Evolutionary conservation across 805 yeast species (phyloP), one percentile per base, ranked within the genome.

Genomic region (Hanseniaspora lindneri): DNA sequence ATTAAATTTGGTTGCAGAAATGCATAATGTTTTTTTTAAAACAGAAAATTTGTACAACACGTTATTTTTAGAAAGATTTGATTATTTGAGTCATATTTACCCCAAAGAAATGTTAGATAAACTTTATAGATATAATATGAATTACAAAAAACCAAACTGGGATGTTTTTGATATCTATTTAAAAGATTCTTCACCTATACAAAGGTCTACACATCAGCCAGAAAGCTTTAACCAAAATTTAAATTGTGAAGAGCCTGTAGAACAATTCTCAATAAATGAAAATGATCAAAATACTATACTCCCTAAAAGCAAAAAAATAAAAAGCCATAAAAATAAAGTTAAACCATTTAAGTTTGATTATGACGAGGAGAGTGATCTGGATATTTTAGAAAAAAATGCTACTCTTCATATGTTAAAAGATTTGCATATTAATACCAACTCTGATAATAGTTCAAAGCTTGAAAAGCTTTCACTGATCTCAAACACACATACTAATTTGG

Each of bases 271-370:
- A n/a, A n/a, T n/a, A n/a, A n/a, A n/a, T n/a, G n/a, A n/a, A n/a
- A n/a, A n/a, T n/a, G n/a, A 27, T 27, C 29, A 27, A 11, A 8
- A 27, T 11, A 27, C 11, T 70, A 94, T 77, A 52, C 89, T 80
- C 65, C 86, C 95, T 57, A 86, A 87, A 60, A 80, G 80, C 88
- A 92, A 72, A 59, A 69, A 74, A 68, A 83, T 85, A 61, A 85
- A 79, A 67, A 86, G 95, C 67, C 86, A 27, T 11, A 27, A 27
- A 27, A 27, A 11, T 11, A 27, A 27, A 27, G 11, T 27, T 8
- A 27, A 27, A 27, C 10, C 29, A 27, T 27, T 27, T 27, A 9
- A 11, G 8, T 27, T 27, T 11, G 29, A 27, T 27, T 8, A 27
- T 9, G 29, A 11, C 11, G 29, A 27, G 11, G 29, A 27, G 11